A percentile compares a stretch with the other conserved stretches of the same genome.
These are phyloP conservation scores for Suhomyces atakaporum DNA, from an alignment of 1,139 yeast genomes.

Conservation along the genomic window DNA sequence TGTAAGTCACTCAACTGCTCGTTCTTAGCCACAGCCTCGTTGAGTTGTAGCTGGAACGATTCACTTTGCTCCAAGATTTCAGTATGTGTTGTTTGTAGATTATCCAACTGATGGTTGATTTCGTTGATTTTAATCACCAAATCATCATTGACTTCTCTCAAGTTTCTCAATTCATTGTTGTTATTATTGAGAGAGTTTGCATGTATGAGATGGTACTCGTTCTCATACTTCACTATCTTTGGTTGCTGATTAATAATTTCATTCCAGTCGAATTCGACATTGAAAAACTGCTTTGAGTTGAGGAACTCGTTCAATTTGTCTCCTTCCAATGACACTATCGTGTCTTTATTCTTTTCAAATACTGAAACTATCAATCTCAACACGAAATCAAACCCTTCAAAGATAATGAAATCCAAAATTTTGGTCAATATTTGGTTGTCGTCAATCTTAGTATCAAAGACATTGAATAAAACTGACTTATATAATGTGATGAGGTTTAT, in stretches of 20 bases:
- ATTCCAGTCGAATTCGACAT: constrained; percentile 16
- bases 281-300: constrained; percentile 25
- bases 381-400: constrained; percentile 45
- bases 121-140: constrained; percentile 31
- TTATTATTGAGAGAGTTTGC: constrained; percentile 44
- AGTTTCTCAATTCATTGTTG: constrained; percentile 41
- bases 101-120: constrained; percentile 33
- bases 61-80: constrained; percentile 43
- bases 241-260: constrained; percentile 20
- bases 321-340: constrained; percentile 29
- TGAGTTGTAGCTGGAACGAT: constrained; percentile 29
- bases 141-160: constrained; percentile 42
- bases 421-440: constrained; percentile 16
- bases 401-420: constrained; percentile 39
- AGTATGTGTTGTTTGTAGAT: constrained; percentile 37
- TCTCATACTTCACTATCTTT: constrained; percentile 42
- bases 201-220: constrained; percentile 45
- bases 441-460: constrained; percentile 23
- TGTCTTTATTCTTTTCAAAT: constrained; percentile 21
- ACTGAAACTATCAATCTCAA: constrained; percentile 31
- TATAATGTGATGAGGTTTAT: constrained; percentile 31
- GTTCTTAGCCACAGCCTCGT: constrained; percentile 24
- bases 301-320: constrained; percentile 33
- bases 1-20: constrained; percentile 21
- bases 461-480: constrained; percentile 26